These are phyloP conservation scores for Fusarium falciforme DNA, from an alignment of 2,329 filamentous ascomycete species.

Conservation along the genomic window DNA sequence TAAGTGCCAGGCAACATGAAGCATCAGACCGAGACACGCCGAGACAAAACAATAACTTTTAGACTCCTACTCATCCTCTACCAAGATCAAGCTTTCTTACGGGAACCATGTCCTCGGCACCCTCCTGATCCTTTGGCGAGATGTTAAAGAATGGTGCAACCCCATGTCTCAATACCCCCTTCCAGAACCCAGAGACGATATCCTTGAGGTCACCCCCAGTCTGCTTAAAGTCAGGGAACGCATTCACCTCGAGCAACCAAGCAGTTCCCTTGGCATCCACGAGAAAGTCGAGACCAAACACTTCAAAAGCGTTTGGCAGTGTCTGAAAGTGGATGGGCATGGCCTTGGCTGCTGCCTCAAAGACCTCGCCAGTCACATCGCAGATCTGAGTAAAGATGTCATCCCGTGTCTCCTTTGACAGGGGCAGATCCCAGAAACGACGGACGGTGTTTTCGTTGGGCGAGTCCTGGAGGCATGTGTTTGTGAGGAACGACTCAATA, in stretches of 20 bases:
- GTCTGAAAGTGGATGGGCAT: slow-evolving; percentile 95
- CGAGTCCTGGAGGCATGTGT: slow-evolving; percentile 87
- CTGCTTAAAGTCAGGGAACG: slow-evolving; percentile 96
- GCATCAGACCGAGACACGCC: not conserved
- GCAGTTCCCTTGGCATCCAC: slow-evolving; percentile 73
- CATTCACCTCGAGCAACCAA: slow-evolving; percentile 92
- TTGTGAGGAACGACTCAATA: slow-evolving; percentile 86
- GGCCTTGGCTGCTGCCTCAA: slow-evolving; percentile 84
- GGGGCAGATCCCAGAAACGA: slow-evolving; percentile 76
- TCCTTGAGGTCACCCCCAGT: slow-evolving; percentile 83
- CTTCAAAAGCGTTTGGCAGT: slow-evolving; percentile 87
- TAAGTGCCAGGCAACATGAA: not conserved
- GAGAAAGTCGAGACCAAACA: slow-evolving; percentile 92
- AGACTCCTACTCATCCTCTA: slow-evolving; percentile 44
- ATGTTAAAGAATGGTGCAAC: slow-evolving; percentile 75
- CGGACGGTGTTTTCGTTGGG: slow-evolving; percentile 73
- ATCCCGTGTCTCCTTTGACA: slow-evolving; percentile 64
- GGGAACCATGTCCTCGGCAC: slow-evolving; percentile 59
- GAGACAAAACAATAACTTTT: not conserved
- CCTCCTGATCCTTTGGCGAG: slow-evolving; percentile 37
- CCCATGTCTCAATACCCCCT: slow-evolving; percentile 74
- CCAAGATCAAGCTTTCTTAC: slow-evolving; percentile 67
- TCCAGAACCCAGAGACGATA: slow-evolving; percentile 82
- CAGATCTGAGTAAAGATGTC: slow-evolving; percentile 81
- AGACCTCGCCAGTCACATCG: slow-evolving; percentile 77